Conservation (phyloP, 108 stramenopile genomes). For the Asterionellopsis glacialis region DNA sequence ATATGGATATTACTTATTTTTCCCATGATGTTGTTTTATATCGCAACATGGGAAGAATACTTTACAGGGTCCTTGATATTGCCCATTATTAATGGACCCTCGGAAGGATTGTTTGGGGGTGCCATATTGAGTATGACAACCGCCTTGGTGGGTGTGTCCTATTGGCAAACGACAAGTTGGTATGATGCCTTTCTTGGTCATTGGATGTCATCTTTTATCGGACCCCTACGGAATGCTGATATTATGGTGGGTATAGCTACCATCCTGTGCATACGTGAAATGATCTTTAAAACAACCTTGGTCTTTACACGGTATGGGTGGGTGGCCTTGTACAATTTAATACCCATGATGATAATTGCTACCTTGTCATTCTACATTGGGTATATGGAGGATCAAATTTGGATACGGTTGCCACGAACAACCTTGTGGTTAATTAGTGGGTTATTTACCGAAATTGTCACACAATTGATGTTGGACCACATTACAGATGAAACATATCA, state of each 20-base stretch:
- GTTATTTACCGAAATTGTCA: slow-evolving; percentile 77
- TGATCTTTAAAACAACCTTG: slow-evolving; percentile 31
- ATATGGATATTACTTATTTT: slow-evolving; percentile 47
- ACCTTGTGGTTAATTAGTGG: slow-evolving; percentile 51
- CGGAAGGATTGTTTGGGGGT: slow-evolving; percentile 67
- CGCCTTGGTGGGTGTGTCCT: slow-evolving; percentile 35
- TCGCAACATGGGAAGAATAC: slow-evolving; percentile 88
- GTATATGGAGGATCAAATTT: slow-evolving; percentile 24
- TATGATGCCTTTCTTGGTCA: slow-evolving; percentile 13
- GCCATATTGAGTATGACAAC: slow-evolving; percentile 57
- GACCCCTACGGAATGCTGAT: slow-evolving; percentile 52
- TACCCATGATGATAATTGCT: slow-evolving; percentile 44
- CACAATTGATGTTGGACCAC: slow-evolving; percentile 82
- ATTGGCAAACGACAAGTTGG: slow-evolving; percentile 59
- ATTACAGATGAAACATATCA: slow-evolving; percentile 50
- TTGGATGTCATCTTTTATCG: background rate
- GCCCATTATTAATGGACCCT: slow-evolving; percentile 83
- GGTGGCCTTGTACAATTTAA: slow-evolving; percentile 16
- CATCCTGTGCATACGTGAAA: slow-evolving; percentile 49
- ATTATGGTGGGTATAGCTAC: slow-evolving; percentile 35
- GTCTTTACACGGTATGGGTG: slow-evolving; percentile 38
- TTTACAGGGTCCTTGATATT: slow-evolving; percentile 73
- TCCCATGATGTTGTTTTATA: slow-evolving; percentile 67
- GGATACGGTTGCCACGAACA: slow-evolving; percentile 50
- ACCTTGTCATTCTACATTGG: slow-evolving; percentile 38